Evolutionary conservation across 2,329 filamentous ascomycete species (phyloP).

Genomic region (Boeremia lycopersici): DNA sequence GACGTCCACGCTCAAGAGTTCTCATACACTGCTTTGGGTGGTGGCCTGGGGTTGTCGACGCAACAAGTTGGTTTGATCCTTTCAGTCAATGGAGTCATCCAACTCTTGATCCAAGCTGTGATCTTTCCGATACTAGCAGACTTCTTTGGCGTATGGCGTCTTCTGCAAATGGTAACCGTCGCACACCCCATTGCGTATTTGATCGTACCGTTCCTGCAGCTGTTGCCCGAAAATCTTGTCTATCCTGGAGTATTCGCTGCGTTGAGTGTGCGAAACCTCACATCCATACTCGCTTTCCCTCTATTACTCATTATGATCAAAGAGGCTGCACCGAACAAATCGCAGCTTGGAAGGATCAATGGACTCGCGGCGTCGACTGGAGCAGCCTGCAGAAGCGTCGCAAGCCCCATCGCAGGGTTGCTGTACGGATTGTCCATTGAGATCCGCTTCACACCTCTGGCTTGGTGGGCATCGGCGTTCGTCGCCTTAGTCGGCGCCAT

Average conservation of each 20-base stretch:
- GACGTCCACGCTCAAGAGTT: slow-evolving; percentile 39
- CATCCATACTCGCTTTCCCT: slow-evolving; percentile 72
- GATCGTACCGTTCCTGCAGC: slow-evolving; percentile 69
- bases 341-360: slow-evolving; percentile 72
- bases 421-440: slow-evolving; percentile 68
- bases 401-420: slow-evolving; percentile 70
- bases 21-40: slow-evolving; percentile 50
- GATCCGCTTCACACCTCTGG: slow-evolving; percentile 64
- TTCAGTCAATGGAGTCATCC: slow-evolving; percentile 72
- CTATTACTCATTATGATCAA: slow-evolving; percentile 74
- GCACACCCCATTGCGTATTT: slow-evolving; percentile 72
- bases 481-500: slow-evolving; percentile 62
- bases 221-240: slow-evolving; percentile 60
- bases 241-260: slow-evolving; percentile 70
- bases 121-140: slow-evolving; percentile 70
- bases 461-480: slow-evolving; percentile 65
- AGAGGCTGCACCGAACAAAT: slow-evolving; percentile 68
- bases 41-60: slow-evolving; percentile 69
- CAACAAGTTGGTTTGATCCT: slow-evolving; percentile 72
- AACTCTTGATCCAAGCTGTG: slow-evolving; percentile 73
- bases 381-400: slow-evolving; percentile 72
- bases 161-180: slow-evolving; percentile 68
- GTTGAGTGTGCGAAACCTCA: slow-evolving; percentile 68
- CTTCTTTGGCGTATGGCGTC: slow-evolving; percentile 69
- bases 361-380: slow-evolving; percentile 73